Evolutionary conservation across 192 early-diverging fungal species (phyloP), one percentile per base, ranked within the genome.

Genomic region (Mortierella hygrophila): DNA sequence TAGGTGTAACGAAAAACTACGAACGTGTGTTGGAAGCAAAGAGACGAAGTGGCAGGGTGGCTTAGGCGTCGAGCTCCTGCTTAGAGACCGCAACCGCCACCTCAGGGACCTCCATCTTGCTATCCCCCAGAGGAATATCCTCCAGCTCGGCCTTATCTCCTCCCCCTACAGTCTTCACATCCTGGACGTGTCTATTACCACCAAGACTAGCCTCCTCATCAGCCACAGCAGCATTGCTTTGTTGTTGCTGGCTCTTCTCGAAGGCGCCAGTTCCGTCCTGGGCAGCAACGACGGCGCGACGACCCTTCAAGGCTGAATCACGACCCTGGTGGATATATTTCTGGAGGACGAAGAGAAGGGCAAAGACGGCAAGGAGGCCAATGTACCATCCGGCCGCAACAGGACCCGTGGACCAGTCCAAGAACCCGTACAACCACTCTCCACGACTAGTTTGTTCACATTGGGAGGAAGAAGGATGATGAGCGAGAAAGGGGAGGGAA

Each of bases 371-470:
- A 21, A 86, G 71, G 10, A 86, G 75, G 0, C 79, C 84, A 41
- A 81, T 77, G 38, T 86, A 86, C 78, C 79, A 86, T 40, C 52
- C 84, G 6, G 84, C 79, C 1, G 84, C 84, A 3, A 86, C 38
- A 18, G 70, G 37, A n/a, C 75, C 78, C 23, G 77, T 80, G 68
- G 77, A 79, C 84, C 84, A 86, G 35, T 86, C 79, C 72, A 86
- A 40, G 76, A 86, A 86, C n/a, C 84, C 71, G 20, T 86, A 86
- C 21, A 86, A 68, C 84, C 84, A 86, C 57, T 81, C 75, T 0
- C 72, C 72, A 21, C 84, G 84, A 49, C 83, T 85, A 15, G 11
- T 21, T 40, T 63, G 60, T 42, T 13, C 10, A 57, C 37, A n/a
- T 71, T 37, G 68, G 29, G 55, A 37, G 3, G 70, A 60, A 29